Conservation (phyloP, 805 yeast species). For the Suhomyces prunicola region DNA sequence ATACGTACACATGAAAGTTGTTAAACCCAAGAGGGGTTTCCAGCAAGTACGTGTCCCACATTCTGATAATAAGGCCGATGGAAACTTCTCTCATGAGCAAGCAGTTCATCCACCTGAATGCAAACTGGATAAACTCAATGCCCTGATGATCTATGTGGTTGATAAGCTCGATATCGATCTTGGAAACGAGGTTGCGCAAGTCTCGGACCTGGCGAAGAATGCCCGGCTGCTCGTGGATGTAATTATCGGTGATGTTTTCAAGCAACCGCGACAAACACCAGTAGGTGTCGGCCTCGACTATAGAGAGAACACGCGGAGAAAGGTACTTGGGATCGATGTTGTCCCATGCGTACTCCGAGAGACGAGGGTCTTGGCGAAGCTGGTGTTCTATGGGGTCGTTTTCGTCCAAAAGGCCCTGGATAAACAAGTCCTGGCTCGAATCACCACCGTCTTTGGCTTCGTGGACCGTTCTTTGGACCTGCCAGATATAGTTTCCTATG, state of each 20-base stretch:
- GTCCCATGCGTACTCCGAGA: conserved; percentile 40
- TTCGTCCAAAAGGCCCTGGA: conserved; percentile 36
- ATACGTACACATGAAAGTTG: conserved; percentile 92
- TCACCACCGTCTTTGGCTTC: conserved; percentile 8
- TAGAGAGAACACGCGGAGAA: conserved; percentile 56
- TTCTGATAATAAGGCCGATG: conserved; percentile 73
- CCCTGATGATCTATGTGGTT: conserved; percentile 76
- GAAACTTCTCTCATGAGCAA: conserved; percentile 89
- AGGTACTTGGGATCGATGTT: conserved; percentile 60
- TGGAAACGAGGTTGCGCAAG: conserved; percentile 67
- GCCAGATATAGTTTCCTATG: conserved; percentile 59
- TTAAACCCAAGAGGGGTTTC: conserved; percentile 78
- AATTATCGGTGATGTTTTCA: conserved; percentile 95
- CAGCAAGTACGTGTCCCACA: conserved; percentile 95
- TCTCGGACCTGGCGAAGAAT: conserved; percentile 87
- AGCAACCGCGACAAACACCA: conserved; percentile 92
- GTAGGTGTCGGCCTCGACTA: conserved; percentile 91
- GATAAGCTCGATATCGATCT: conserved; percentile 74
- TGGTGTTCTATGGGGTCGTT: conserved; percentile 22
- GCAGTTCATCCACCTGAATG: conserved; percentile 99
- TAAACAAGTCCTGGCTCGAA: conserved; percentile 22
- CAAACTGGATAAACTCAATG: conserved; percentile 91
- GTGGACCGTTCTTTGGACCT: conserved; percentile 26
- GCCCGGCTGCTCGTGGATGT: conserved; percentile 98
- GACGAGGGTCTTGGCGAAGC: conserved; percentile 23